Base-by-base conservation (phyloP, 805 yeast genomes). In the Nakazawaea siamensis region DNA sequence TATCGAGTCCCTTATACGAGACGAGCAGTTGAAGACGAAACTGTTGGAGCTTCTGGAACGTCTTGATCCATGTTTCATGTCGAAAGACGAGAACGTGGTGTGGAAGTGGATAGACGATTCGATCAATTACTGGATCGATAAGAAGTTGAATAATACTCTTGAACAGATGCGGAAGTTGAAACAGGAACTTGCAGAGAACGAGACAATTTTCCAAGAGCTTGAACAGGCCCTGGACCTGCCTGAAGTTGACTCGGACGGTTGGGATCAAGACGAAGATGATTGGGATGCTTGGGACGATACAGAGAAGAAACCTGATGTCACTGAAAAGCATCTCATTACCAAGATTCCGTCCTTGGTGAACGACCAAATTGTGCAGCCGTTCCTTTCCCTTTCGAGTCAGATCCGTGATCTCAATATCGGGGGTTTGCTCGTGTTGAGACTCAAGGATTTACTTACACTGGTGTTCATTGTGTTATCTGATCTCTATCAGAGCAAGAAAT, bases 281-380 rank as follows among this genome's bases (percentile, higher is more conserved):
- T 47, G 52, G 50, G 57, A 43, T 24, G 46, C 48, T 10, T 52
- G 56, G 56, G 32, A 19, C 13, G 40, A 45, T 27, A 46, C 46
- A 10, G 39, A 36, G 7, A 27, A n/a, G 6, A 31, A 26, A 5
- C 31, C 24, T 14, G 36, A 26, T 26, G 27, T 15, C 4, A 24
- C 17, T 24, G 27, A 46, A 27, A 42, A 44, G 31, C 17, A 39
- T 19, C 34, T 47, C 20, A 29, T 37, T 8, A 25, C 36, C 14
- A 15, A 37, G n/a, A 33, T 39, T 8, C 29, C 31, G 8, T 30
- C 38, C 6, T 27, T 28, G 5, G 35, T 34, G 13, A 51, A 46
- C 33, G 48, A 46, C 28, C 41, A 43, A 15, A 43, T 58, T 1
- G 33, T 38, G 5, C 18, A 48, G 5, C 41, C 51, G 2, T 33